These are phyloP conservation scores for Phytophthora sojae DNA, from an alignment of 352 stramenopile species.

Conservation along the genomic window DNA sequence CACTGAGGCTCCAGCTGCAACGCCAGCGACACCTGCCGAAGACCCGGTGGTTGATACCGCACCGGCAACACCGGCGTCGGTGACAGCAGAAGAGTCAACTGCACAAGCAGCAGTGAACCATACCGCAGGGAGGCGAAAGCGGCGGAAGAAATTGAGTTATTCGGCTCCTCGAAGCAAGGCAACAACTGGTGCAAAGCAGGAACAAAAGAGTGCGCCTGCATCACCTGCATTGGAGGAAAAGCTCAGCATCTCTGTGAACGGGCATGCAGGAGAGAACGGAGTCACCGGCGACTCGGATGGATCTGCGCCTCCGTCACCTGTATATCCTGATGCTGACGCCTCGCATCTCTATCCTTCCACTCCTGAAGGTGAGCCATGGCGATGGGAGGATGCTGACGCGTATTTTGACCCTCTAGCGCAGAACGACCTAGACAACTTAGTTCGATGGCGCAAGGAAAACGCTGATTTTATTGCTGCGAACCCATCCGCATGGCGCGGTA, in stretches of 20 bases:
- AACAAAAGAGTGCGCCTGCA: slow-evolving; percentile 16
- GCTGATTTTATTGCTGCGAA: slow-evolving; percentile 67
- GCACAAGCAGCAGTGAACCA: slow-evolving; percentile 7
- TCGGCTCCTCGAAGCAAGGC: slow-evolving; percentile 30
- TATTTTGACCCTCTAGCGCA: slow-evolving; percentile 68
- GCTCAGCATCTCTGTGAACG: slow-evolving; percentile 32
- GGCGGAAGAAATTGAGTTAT: slow-evolving; percentile 53
- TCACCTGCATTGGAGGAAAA: slow-evolving; percentile 36
- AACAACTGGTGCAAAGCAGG: slow-evolving; percentile 25
- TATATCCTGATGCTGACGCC: slow-evolving; percentile 49
- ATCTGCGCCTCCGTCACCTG: slow-evolving; percentile 43
- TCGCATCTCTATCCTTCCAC: slow-evolving; percentile 53
- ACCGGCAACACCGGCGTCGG: slow-evolving; percentile 8
- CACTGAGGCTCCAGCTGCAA: slow-evolving; percentile 5
- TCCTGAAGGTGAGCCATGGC: slow-evolving; percentile 50
- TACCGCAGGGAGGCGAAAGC: slow-evolving; percentile 43
- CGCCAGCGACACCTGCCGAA: slow-evolving; percentile 1
- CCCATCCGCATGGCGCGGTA: slow-evolving; percentile 21
- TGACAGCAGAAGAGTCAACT: slow-evolving; percentile 18
- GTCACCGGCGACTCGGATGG: background rate
- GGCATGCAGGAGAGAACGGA: slow-evolving; percentile 15
- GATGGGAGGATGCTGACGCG: slow-evolving; percentile 65
- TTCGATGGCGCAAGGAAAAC: slow-evolving; percentile 55
- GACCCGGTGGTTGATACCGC: slow-evolving; percentile 1
- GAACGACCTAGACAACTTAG: slow-evolving; percentile 63